Base-by-base conservation (phyloP, 192 early-diverging fungal genomes). In the Coemansia sp. region DNA sequence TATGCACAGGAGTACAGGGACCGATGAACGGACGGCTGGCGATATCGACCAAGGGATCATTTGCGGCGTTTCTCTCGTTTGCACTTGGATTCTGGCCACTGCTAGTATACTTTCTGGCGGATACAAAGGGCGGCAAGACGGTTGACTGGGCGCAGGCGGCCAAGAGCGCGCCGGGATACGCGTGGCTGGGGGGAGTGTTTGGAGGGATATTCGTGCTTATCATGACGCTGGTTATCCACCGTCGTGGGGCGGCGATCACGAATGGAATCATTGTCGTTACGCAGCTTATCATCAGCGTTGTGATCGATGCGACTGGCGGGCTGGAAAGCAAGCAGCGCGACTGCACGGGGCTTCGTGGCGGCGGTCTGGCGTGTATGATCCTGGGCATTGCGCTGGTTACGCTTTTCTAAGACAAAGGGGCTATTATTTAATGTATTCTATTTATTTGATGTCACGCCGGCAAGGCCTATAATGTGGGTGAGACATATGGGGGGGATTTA, bases 11-110 rank as follows among this genome's bases (percentile, higher is more conserved):
- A 20, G 42, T 82, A 7, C 79, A 82, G 56, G 79, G 79, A 27
- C 79, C 79, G 22, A 69, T 82, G 70, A 82, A 82, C 71, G 79
- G 79, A 14, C 66, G 71, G 15, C 60, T 82, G 12, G 73, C 74
- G 10, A 73, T 76, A 27, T 82, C 70, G n/a, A 82, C 74, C 17
- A 59, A 70, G 0, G 79, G 79, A 0, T 82, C 79, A 27, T 82
- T 82, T 56, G 69, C 74, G 7, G 70, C 79, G n/a, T 76, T 82
- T 38, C 73, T 82, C 20, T 73, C 73, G 22, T 82, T 82, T 41
- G 74, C 74, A 4, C 46, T 82, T 14, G 79, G 79, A 1, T 82
- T 82, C 79, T 82, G 79, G 79, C 79, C 79, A 4, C 74, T 82
- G 17, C 59, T 82, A 8, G 76, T 82, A 19, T 82, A 82, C 67